These are phyloP conservation scores for Iberis amara DNA, from an alignment of 441 rosid species.

Conservation along the genomic window DNA sequence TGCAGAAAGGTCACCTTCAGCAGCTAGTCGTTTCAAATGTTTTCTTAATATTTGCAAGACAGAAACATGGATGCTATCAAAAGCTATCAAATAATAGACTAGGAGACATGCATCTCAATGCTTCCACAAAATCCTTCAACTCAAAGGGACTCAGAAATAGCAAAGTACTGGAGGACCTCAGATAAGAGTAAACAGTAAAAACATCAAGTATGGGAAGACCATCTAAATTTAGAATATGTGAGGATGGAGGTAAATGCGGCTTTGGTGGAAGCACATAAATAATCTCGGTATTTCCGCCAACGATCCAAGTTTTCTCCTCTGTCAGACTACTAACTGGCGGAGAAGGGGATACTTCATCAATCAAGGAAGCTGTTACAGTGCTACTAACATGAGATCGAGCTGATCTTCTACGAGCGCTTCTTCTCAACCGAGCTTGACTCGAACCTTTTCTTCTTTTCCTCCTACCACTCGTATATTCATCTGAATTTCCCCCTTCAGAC, in stretches of 20 bases:
- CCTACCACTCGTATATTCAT: constrained; percentile 32
- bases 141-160: constrained; percentile 70
- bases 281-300: constrained; percentile 32
- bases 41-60: constrained; percentile 52
- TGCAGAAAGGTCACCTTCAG: constrained; percentile 56
- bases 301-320: constrained; percentile 43
- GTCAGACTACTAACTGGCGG: constrained; percentile 51
- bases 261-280: constrained; percentile 40
- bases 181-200: constrained; percentile 52
- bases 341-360: constrained; percentile 38
- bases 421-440: constrained; percentile 58
- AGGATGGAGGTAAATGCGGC: constrained; percentile 59
- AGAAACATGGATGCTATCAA: constrained; percentile 60
- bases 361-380: constrained; percentile 24
- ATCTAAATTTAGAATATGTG: constrained; percentile 40
- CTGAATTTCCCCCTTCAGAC: constrained; percentile 31
- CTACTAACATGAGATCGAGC: constrained; percentile 32
- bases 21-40: constrained; percentile 48
- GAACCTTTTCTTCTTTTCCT: constrained; percentile 53
- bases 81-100: constrained; percentile 39
- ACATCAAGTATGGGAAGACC: constrained; percentile 45
- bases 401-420: constrained; percentile 74
- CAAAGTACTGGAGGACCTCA: constrained; percentile 62
- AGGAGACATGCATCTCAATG: constrained; percentile 42
- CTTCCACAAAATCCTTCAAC: constrained; percentile 60